Evolutionary conservation across 163 green algal genomes (phyloP).

Genomic region (Coccomyxa subellipsoidea): DNA sequence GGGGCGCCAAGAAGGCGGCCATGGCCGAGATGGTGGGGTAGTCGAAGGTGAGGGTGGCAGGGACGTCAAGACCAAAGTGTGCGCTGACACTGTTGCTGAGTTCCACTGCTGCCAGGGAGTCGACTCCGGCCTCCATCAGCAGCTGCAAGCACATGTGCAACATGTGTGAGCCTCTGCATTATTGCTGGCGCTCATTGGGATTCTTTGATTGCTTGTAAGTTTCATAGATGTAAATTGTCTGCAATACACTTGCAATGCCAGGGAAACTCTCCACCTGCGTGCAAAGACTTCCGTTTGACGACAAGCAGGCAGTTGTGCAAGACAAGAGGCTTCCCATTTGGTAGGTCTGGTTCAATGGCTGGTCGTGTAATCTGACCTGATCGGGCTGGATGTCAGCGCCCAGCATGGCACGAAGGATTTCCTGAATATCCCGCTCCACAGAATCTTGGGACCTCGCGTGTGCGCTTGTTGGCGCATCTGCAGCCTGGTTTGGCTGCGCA

Average conservation of each 20-base stretch:
- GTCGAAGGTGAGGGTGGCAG: constrained; percentile 79
- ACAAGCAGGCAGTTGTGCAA: neutral
- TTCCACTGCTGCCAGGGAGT: constrained; percentile 76
- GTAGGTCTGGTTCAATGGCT: too few species aligned
- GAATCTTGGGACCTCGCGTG: neutral
- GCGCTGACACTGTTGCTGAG: constrained; percentile 63
- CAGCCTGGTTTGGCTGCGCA: neutral
- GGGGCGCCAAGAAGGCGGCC: constrained; percentile 1
- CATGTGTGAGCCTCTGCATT: neutral
- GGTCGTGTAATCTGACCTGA: neutral
- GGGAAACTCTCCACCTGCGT: too few species aligned
- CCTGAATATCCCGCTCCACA: neutral
- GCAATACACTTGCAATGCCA: too few species aligned
- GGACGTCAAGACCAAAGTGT: constrained; percentile 44
- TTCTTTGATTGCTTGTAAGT: too few species aligned
- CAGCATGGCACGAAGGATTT: neutral
- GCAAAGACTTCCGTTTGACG: too few species aligned
- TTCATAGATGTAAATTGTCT: too few species aligned
- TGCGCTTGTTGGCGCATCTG: neutral
- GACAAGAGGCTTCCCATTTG: too few species aligned
- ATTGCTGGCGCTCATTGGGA: too few species aligned
- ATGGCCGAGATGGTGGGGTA: constrained; percentile 60
- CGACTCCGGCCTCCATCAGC: constrained; percentile 77
- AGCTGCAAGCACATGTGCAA: constrained; percentile 33
- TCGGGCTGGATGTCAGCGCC: neutral